Evolutionary conservation across 345 rosid genomes (phyloP).

Genomic region (Dimocarpus longan): DNA sequence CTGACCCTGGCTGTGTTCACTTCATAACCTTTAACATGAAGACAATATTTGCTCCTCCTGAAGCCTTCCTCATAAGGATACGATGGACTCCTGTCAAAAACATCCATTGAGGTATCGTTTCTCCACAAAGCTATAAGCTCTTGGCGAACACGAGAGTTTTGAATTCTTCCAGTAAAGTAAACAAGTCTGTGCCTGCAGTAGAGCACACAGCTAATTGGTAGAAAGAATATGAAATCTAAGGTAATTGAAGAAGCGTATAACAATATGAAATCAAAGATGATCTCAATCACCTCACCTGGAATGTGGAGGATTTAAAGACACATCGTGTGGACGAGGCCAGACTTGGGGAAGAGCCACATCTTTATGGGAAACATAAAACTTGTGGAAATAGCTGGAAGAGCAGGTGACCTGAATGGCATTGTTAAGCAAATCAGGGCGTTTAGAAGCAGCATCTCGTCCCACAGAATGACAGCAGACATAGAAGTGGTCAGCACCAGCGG

Average conservation of each 20-base stretch:
- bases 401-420: slow-evolving; percentile 47
- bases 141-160: slow-evolving; percentile 38
- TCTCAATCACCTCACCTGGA: slow-evolving; percentile 26
- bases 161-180: slow-evolving; percentile 43
- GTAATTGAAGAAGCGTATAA: too few species aligned
- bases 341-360: slow-evolving; percentile 50
- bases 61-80: slow-evolving; percentile 45
- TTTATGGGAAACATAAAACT: slow-evolving; percentile 40
- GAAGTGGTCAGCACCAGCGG: slow-evolving; percentile 47
- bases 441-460: slow-evolving; percentile 39
- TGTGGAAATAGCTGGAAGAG: slow-evolving; percentile 48
- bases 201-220: too few species aligned
- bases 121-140: slow-evolving; percentile 37
- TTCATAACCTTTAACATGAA: slow-evolving; percentile 50
- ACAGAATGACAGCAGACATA: slow-evolving; percentile 47
- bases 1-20: slow-evolving; percentile 49
- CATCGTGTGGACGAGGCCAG: slow-evolving; percentile 41
- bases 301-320: slow-evolving; percentile 35
- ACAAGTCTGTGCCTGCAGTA: slow-evolving; percentile 42
- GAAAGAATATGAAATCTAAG: too few species aligned
- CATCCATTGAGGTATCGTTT: slow-evolving; percentile 37
- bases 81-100: slow-evolving; percentile 29
- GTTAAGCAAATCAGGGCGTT: slow-evolving; percentile 30
- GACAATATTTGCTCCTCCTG: slow-evolving; percentile 45
- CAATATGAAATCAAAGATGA: too few species aligned